Evolutionary conservation across 352 stramenopile species (phyloP).

Genomic region (Pythium phragmitis): DNA sequence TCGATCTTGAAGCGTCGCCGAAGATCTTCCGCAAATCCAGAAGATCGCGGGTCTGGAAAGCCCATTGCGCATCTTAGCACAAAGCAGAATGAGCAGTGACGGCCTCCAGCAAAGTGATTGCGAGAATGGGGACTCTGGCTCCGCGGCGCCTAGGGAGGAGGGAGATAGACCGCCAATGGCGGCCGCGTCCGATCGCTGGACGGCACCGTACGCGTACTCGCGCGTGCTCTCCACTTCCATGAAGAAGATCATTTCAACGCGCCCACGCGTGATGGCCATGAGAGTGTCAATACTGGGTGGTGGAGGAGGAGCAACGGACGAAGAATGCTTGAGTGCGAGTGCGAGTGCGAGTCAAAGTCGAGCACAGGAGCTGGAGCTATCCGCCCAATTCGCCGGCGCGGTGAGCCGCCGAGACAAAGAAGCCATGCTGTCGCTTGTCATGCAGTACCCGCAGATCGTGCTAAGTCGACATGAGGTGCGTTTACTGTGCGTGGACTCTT

Average conservation of each 20-base stretch:
- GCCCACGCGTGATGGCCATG: slow-evolving; percentile 18
- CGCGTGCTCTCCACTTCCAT: slow-evolving; percentile 51
- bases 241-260: slow-evolving; percentile 48
- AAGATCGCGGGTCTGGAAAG: neutral
- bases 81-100: slow-evolving; percentile 3
- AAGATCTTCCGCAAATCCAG: neutral
- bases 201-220: slow-evolving; percentile 33
- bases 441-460: slow-evolving; percentile 35
- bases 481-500: neutral
- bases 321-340: neutral
- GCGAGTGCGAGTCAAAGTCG: slow-evolving; percentile 13
- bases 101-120: neutral
- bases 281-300: slow-evolving; percentile 13
- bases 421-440: slow-evolving; percentile 41
- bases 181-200: slow-evolving; percentile 9
- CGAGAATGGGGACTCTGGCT: neutral
- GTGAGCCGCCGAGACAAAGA: slow-evolving; percentile 48
- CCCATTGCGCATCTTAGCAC: neutral
- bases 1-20: slow-evolving; percentile 11
- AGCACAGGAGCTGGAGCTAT: slow-evolving; percentile 27
- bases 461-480: slow-evolving; percentile 32
- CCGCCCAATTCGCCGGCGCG: slow-evolving; percentile 32
- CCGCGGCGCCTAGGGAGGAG: neutral
- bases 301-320: neutral
- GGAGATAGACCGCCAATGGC: neutral